Evolutionary conservation across 2,329 filamentous ascomycete genomes (phyloP).

Genomic region (Trichophyton simii): DNA sequence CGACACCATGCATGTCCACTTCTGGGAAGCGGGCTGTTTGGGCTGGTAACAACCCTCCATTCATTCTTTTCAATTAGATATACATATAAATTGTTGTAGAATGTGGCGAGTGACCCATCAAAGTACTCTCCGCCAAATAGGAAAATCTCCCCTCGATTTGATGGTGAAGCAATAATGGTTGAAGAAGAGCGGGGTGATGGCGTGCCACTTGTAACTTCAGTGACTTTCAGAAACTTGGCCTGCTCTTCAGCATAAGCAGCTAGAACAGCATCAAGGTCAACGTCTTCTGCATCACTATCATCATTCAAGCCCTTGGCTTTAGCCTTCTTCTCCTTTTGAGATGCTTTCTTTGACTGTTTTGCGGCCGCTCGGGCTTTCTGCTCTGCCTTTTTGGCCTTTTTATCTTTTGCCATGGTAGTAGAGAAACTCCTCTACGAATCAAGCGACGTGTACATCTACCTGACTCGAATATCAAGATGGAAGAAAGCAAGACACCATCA

Average conservation of each 20-base stretch:
- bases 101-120: constrained; percentile 71
- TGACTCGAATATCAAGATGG: no score
- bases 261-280: constrained; percentile 84
- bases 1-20: constrained; percentile 92
- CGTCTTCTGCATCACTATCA: constrained; percentile 81
- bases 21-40: constrained; percentile 79
- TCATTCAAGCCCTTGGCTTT: constrained; percentile 55
- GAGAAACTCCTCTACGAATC: background rate
- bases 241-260: constrained; percentile 88
- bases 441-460: background rate
- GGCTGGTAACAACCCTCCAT: constrained; percentile 81
- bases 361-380: constrained; percentile 45
- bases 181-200: constrained; percentile 69
- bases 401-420: constrained; percentile 41
- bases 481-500: background rate
- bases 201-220: constrained; percentile 60
- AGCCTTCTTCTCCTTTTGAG: constrained; percentile 63
- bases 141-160: constrained; percentile 75
- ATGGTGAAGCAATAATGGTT: constrained; percentile 71
- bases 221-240: constrained; percentile 87
- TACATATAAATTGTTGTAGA: constrained; percentile 55
- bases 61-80: constrained; percentile 72
- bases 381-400: constrained; percentile 45
- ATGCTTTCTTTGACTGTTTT: constrained; percentile 80
- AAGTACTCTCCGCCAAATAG: constrained; percentile 93